Base-by-base conservation (phyloP, 176 grass and related monocot genomes). In the Saccharum officinarum region DNA sequence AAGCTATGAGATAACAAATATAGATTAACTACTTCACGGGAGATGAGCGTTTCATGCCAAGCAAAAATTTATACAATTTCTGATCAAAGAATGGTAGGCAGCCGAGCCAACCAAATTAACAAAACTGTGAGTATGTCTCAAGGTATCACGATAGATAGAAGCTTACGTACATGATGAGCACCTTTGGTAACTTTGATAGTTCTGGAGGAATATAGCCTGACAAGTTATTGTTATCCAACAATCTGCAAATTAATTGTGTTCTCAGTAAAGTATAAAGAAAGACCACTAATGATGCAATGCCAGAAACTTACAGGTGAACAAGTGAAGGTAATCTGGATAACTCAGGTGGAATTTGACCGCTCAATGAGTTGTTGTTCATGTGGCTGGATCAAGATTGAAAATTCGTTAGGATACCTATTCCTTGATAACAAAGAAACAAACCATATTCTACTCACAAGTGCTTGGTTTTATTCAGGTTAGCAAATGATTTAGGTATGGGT, bases 331-430 rank as follows among this genome's bases (percentile, higher is more conserved):
- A 89, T 88, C 87, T 87, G 44, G 91, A 93, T 67, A 98, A 31
- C 76, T 98, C 93, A 40, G 72, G 82, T 81, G 95, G 95, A 86
- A 98, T 98, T 86, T 98, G 93, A 68, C 95, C 95, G 73, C 93
- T 98, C 78, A 98, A 91, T 8, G 95, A 98, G 71, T 98, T 98
- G 75, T 98, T 98, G 91, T 98, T 98, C 95, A 98, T 98, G 80
- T 98, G 95, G 85, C 95, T 98, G 89, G 31, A 80, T 25, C 31
- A 88, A 86, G 81, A 71, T 62, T 73, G 61, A 46, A 74, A 83
- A 75, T 1, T 8, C 77, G 33, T 82, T 78, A 90, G 55, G 44
- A 80, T 69, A 63, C 72, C 34, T 71, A 76, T 86, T 44, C 64
- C 36, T 80, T 25, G 4, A 50, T 83, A 75, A 72, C 42, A 82